phyloP scores from a whole-genome alignment of 139 green algal genomes.

The Coelastrella sp. region DNA sequence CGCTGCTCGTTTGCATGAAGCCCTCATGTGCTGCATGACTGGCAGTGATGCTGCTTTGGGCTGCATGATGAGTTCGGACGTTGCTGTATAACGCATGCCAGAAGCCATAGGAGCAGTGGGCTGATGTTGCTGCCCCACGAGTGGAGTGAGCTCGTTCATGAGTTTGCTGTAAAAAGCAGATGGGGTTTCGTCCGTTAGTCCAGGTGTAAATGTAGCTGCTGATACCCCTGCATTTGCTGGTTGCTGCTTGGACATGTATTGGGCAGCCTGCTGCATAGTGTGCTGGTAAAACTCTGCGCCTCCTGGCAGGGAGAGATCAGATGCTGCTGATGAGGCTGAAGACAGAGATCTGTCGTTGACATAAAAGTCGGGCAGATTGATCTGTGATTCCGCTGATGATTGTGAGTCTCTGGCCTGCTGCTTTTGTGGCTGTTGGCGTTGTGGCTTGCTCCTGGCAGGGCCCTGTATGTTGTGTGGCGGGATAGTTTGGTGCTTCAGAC shows the following conservation, averaged over 20 bases:
- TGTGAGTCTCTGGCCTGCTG: background rate
- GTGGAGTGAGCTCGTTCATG: too few species aligned
- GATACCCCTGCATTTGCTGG: background rate
- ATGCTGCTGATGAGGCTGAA: background rate
- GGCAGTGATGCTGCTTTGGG: too few species aligned
- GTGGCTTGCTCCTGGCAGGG: background rate
- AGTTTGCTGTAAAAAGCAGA: background rate
- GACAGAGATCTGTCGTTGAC: background rate
- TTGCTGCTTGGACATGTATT: background rate
- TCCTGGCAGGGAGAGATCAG: background rate
- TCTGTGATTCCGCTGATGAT: background rate
- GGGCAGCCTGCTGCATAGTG: background rate
- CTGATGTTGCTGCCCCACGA: too few species aligned
- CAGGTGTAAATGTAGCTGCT: background rate
- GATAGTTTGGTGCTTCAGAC: too few species aligned
- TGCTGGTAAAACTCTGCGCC: background rate
- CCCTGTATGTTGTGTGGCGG: background rate
- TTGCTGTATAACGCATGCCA: too few species aligned
- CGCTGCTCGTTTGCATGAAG: too few species aligned
- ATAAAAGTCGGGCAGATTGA: background rate
- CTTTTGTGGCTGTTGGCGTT: background rate
- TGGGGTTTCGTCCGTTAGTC: background rate
- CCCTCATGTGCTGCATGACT: too few species aligned
- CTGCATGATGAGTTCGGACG: too few species aligned
- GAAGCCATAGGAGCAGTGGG: too few species aligned